phyloP scores from a whole-genome alignment of 2,329 filamentous ascomycete species.

The Scedosporium boydii region DNA sequence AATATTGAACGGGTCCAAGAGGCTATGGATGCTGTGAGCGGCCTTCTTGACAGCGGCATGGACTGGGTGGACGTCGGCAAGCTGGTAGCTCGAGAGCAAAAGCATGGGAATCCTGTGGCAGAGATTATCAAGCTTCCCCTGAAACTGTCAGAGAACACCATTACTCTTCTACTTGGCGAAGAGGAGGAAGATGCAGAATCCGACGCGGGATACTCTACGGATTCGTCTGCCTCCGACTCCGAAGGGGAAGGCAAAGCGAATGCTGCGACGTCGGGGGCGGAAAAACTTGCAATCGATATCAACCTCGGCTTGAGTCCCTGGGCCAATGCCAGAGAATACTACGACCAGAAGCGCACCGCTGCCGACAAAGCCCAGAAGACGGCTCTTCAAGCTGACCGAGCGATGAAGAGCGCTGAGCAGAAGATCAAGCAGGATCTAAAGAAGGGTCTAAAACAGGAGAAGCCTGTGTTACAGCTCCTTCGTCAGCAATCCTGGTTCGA shows the following conservation, averaged over 20 bases:
- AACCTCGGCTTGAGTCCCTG: constrained; percentile 75
- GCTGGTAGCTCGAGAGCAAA: constrained; percentile 80
- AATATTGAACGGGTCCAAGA: constrained; percentile 89
- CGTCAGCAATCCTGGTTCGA: constrained; percentile 90
- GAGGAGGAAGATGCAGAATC: constrained; percentile 52
- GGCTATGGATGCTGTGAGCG: constrained; percentile 85
- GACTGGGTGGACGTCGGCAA: constrained; percentile 91
- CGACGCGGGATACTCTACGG: constrained; percentile 40
- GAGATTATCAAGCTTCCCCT: constrained; percentile 78
- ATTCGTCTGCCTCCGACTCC: constrained; percentile 51
- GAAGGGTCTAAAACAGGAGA: constrained; percentile 84
- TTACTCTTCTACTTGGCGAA: constrained; percentile 72
- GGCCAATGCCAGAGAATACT: constrained; percentile 86
- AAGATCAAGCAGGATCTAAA: constrained; percentile 11
- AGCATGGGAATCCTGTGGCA: constrained; percentile 72
- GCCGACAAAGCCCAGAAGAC: constrained; percentile 85
- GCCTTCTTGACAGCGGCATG: constrained; percentile 87
- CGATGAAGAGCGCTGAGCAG: constrained; percentile 63
- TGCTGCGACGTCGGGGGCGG: constrained; percentile 26
- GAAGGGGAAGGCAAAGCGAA: constrained; percentile 23
- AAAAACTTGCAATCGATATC: constrained; percentile 65
- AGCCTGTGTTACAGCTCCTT: constrained; percentile 73
- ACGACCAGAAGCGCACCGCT: constrained; percentile 76
- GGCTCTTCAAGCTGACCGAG: constrained; percentile 66
- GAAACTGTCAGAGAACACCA: constrained; percentile 80